Evolutionary conservation across 1,284 basidiomycete species (phyloP).

Genomic region (Boletellus deceptivus): DNA sequence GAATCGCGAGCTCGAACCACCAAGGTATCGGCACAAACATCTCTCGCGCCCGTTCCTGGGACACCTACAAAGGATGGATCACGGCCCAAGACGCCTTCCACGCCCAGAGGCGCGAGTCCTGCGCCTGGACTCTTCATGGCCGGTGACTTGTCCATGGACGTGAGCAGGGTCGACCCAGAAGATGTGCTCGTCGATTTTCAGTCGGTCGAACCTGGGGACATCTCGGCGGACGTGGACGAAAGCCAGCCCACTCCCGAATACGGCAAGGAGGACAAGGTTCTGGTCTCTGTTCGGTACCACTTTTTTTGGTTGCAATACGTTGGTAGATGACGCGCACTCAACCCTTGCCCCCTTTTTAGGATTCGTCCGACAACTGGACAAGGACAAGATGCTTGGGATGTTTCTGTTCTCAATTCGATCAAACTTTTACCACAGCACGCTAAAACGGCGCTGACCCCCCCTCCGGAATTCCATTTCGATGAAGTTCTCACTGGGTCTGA

Average conservation of each 20-base stretch:
- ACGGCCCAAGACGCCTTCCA: slow-evolving; percentile 54
- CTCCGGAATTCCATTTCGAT: slow-evolving; percentile 68
- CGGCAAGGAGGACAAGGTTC: slow-evolving; percentile 78
- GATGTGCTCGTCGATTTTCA: slow-evolving; percentile 71
- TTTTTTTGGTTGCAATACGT: slow-evolving; percentile 13
- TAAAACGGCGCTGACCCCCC: slow-evolving; percentile 43
- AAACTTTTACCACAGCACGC: slow-evolving; percentile 58
- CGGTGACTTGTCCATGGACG: slow-evolving; percentile 64
- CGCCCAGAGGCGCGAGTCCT: slow-evolving; percentile 45
- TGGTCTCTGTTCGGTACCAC: slow-evolving; percentile 78
- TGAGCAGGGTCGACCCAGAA: slow-evolving; percentile 73
- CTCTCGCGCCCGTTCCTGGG: slow-evolving; percentile 47
- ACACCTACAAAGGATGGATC: slow-evolving; percentile 50
- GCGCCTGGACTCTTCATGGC: slow-evolving; percentile 47
- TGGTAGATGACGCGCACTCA: background rate
- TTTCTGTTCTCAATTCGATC: slow-evolving; percentile 45
- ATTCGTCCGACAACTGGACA: slow-evolving; percentile 62
- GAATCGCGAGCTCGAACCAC: slow-evolving; percentile 52
- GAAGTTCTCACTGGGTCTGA: slow-evolving; percentile 78
- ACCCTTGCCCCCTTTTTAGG: slow-evolving; percentile 36
- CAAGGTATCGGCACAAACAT: slow-evolving; percentile 35
- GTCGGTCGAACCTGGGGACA: slow-evolving; percentile 64
- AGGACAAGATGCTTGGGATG: slow-evolving; percentile 55
- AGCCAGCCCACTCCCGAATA: slow-evolving; percentile 45
- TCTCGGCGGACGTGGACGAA: slow-evolving; percentile 65